Evolutionary conservation across 306 rosid species (phyloP), one percentile per base, ranked within the genome.

Genomic region (Rosa lucieae): DNA sequence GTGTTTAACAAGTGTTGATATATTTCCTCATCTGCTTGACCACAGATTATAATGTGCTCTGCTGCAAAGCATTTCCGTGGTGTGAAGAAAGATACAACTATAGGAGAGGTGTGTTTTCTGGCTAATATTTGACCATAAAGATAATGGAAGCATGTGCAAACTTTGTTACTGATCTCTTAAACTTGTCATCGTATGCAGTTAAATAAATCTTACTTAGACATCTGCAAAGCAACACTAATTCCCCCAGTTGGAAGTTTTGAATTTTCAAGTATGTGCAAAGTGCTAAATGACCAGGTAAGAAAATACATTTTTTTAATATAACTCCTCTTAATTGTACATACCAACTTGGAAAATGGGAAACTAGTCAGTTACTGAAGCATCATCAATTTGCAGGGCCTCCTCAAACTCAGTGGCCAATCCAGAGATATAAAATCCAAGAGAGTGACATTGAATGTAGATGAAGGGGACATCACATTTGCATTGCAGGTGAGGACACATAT

Each of bases 231-330:
- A 43, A 75, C 92, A 51, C 67, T 72, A 29, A 89, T 91, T 72
- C 92, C 92, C 23, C 91, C 97, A 0, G 87, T 90, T 32, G 97
- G 97, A 70, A 80, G 85, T 52, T 67, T 84, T 21, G 98, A 94
- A 76, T 88, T 94, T 84, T 86, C 97, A 67, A 92, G 85, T 58
- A 89, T 94, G 94, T 92, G 87, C 87, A 82, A 87, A 76, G 97
- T 92, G 79, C 88, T 94, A 47, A 89, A 81, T 85, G 98, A 92
- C 62, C 98, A 94, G 97, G 98, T 94, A 85, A 4, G n/a, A 29
- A 47, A 21, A 48, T 0, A 18, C 17, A 6, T 43, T 23, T 20
- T 26, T 11, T 47, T 79, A 52, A 23, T 23, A 21, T 65, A n/a
- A 10, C 39, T n/a, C 32, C 8, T 81, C 46, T 44, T 14, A 12